Evolutionary conservation across 225 moss, liverwort and hornwort genomes (phyloP).

Genomic region (Bryum argenteum): DNA sequence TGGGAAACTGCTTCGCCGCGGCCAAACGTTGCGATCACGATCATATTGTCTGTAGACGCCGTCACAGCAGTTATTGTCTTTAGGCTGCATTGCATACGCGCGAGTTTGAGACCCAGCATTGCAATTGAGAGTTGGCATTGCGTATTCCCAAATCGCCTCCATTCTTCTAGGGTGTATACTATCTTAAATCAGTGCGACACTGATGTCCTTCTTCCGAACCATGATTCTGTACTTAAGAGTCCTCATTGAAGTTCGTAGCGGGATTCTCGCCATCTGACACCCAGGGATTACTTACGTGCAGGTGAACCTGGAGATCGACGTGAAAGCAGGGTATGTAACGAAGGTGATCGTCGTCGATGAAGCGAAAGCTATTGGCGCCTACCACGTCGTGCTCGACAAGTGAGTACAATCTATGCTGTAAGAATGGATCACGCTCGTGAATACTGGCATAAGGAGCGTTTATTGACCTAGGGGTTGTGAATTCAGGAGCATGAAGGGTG

Average conservation of each 20-base stretch:
- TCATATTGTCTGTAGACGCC: not conserved
- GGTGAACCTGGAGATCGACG: conserved; percentile 52
- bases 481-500: conserved; percentile 47
- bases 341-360: conserved; percentile 52
- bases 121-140: too few relatives aligned
- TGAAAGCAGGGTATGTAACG: conserved; percentile 39
- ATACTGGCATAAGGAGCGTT: not conserved
- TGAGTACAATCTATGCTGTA: conserved; percentile 16
- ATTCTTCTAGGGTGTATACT: too few relatives aligned
- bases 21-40: not conserved
- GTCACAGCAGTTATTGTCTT: too few relatives aligned
- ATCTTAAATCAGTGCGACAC: too few relatives aligned
- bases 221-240: too few relatives aligned
- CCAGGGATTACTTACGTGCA: conserved; percentile 16
- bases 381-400: conserved; percentile 59
- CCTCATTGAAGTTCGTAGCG: too few relatives aligned
- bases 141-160: too few relatives aligned
- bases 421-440: not conserved
- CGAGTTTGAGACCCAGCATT: too few relatives aligned
- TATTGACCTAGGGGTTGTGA: not conserved
- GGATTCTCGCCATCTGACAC: not conserved
- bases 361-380: conserved; percentile 49
- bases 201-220: too few relatives aligned
- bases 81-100: too few relatives aligned
- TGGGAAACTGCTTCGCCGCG: not conserved